A percentile compares a stretch with the other conserved stretches of the same genome.
These are phyloP conservation scores for Kodamaea ohmeri DNA, from an alignment of 1,139 yeast species.

Conservation along the genomic window DNA sequence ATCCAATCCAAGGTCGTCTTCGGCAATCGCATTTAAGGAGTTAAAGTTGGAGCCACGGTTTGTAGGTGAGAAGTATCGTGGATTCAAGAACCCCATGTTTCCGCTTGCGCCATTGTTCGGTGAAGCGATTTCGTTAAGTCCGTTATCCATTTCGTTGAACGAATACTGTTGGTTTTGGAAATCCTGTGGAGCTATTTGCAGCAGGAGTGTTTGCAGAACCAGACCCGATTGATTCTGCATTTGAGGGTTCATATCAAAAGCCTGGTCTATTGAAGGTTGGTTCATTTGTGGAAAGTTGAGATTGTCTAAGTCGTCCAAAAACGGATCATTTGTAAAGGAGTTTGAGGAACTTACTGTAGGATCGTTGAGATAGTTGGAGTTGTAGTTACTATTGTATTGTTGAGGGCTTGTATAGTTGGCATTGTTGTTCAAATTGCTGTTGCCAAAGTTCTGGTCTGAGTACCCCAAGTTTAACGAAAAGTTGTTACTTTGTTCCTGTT, in stretches of 20 bases:
- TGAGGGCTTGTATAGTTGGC: slow-evolving; percentile 8
- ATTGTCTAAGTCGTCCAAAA: slow-evolving; percentile 34
- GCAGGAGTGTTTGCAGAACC: slow-evolving; percentile 8
- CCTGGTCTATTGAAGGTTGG: slow-evolving; percentile 2
- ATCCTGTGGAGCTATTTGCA: slow-evolving; percentile 13
- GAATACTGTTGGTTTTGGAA: slow-evolving; percentile 12
- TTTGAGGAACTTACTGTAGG: slow-evolving; percentile 9
- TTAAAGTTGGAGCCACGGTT: slow-evolving; percentile 25
- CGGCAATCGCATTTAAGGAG: slow-evolving; percentile 35
- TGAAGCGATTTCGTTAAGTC: slow-evolving; percentile 35
- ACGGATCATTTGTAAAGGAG: slow-evolving; percentile 33
- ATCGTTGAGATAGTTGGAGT: slow-evolving; percentile 8
- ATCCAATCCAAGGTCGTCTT: slow-evolving; percentile 21
- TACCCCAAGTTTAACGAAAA: slow-evolving; percentile 16
- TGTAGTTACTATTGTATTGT: slow-evolving; percentile 6
- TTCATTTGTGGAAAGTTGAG: slow-evolving; percentile 17
- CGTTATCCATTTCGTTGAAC: no score
- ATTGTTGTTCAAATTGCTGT: slow-evolving; percentile 3
- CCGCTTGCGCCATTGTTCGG: slow-evolving; percentile 17
- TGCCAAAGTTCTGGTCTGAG: slow-evolving; percentile 8
- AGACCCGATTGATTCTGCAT: neutral
- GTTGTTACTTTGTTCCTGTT: slow-evolving; percentile 10
- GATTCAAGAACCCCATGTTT: slow-evolving; percentile 27
- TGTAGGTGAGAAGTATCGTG: slow-evolving; percentile 44
- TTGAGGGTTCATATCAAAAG: neutral